Evolutionary conservation across 192 early-diverging fungal species (phyloP).

Genomic region (Coemansia erecta): DNA sequence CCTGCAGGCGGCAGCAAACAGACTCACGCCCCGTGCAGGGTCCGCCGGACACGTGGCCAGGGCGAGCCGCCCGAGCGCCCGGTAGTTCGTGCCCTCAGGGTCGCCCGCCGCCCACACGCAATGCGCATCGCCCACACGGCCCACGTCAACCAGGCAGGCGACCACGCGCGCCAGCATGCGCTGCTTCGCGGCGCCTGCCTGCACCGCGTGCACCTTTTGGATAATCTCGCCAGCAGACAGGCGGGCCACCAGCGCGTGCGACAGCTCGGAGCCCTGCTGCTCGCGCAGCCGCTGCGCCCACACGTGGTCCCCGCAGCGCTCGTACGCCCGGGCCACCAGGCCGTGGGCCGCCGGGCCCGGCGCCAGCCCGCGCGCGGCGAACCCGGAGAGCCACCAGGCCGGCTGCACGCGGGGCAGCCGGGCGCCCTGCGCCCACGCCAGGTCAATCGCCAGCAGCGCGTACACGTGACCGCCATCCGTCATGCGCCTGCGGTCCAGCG

Average conservation of each 20-base stretch:
- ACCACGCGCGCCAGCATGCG: constrained; percentile 22
- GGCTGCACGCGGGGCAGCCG: too few relatives aligned
- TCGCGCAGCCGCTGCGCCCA: too few relatives aligned
- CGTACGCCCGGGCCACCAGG: background rate
- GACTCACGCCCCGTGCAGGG: too few relatives aligned
- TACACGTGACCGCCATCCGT: too few relatives aligned
- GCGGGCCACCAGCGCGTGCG: background rate
- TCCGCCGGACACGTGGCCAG: too few relatives aligned
- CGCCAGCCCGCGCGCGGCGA: too few relatives aligned
- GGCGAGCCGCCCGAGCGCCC: constrained; percentile 21
- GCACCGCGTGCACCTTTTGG: too few relatives aligned
- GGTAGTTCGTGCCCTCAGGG: constrained; percentile 4
- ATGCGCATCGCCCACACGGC: constrained; percentile 14
- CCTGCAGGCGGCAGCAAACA: too few relatives aligned
- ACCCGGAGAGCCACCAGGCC: too few relatives aligned
- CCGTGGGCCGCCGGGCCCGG: background rate
- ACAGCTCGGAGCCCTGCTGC: background rate
- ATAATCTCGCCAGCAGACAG: background rate
- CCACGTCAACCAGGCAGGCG: constrained; percentile 10
- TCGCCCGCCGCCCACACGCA: constrained; percentile 10
- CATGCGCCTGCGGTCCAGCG: too few relatives aligned
- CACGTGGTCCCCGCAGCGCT: background rate
- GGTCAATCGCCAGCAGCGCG: too few relatives aligned
- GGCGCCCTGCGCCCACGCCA: too few relatives aligned
- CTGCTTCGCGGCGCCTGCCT: background rate